A percentile compares a stretch with the other conserved stretches of the same genome.
phyloP scores from a whole-genome alignment of 352 stramenopile genomes.

The Phytophthora capsici region DNA sequence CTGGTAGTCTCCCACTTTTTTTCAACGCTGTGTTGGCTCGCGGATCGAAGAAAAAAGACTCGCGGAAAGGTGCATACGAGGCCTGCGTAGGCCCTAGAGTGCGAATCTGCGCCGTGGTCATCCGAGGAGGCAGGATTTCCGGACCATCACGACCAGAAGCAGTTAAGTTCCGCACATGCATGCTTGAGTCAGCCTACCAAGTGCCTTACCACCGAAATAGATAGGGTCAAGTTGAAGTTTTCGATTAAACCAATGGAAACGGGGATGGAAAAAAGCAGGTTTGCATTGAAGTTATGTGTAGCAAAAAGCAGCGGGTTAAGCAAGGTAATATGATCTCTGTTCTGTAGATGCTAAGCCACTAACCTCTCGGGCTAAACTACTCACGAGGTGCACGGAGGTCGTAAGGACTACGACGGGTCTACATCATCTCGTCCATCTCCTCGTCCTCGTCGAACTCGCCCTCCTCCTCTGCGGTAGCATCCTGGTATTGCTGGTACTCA shows the following conservation, averaged over 20 bases:
- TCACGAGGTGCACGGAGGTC: slow-evolving; percentile 44
- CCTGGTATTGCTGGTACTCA: slow-evolving; percentile 99
- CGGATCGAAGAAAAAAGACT: slow-evolving; percentile 70
- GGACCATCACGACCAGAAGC: slow-evolving; percentile 13
- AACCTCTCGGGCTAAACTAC: slow-evolving; percentile 69
- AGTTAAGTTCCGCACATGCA: slow-evolving; percentile 2
- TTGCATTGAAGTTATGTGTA: slow-evolving; percentile 22
- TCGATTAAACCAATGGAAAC: slow-evolving; percentile 1
- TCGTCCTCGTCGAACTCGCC: slow-evolving; percentile 97
- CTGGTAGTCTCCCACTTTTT: slow-evolving; percentile 41
- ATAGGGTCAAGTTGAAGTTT: slow-evolving; percentile 6
- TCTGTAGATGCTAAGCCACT: slow-evolving; percentile 62
- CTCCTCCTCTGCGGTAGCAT: slow-evolving; percentile 98
- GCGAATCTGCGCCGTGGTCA: slow-evolving; percentile 23
- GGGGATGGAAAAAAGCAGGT: background rate
- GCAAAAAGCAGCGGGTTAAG: slow-evolving; percentile 40
- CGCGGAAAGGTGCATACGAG: slow-evolving; percentile 63
- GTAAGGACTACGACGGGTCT: slow-evolving; percentile 55
- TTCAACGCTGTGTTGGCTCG: slow-evolving; percentile 55
- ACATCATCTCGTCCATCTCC: slow-evolving; percentile 95
- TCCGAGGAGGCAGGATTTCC: slow-evolving; percentile 12
- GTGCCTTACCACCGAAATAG: slow-evolving; percentile 38
- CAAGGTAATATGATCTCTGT: slow-evolving; percentile 72
- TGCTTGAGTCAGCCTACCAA: background rate
- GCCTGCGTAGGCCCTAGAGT: slow-evolving; percentile 14